phyloP scores from a whole-genome alignment of 192 early-diverging fungal genomes.

The Haplosporangium gracile region DNA sequence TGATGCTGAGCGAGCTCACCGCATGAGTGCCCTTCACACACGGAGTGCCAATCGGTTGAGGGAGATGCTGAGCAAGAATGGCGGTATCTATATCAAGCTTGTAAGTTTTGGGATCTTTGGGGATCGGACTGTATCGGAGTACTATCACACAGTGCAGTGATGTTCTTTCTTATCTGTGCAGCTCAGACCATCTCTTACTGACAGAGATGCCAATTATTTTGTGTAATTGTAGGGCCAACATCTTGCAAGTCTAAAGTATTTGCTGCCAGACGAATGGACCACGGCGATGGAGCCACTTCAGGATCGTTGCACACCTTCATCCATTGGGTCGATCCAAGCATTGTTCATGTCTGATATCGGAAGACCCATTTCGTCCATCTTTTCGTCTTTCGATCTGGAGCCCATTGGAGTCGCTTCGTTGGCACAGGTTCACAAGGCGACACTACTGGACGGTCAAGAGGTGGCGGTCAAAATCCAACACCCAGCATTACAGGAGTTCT shows the following conservation, averaged over 20 bases:
- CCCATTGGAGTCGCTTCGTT: constrained; percentile 96
- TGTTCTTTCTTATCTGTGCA: not conserved
- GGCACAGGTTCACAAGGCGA: constrained; percentile 93
- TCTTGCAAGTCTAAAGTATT: constrained; percentile 64
- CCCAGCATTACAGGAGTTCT: constrained; percentile 81
- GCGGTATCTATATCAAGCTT: constrained; percentile 55
- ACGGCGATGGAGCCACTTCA: constrained; percentile 85
- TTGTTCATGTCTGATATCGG: constrained; percentile 81
- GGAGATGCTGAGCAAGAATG: constrained; percentile 48
- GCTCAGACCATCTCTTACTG: not conserved
- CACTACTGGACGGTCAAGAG: constrained; percentile 72
- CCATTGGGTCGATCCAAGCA: constrained; percentile 75
- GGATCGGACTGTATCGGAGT: not conserved
- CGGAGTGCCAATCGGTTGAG: constrained; percentile 42
- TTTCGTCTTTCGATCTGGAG: constrained; percentile 81
- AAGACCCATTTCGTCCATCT: constrained; percentile 72
- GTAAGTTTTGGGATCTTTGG: constrained; percentile 17
- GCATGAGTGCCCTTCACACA: constrained; percentile 45
- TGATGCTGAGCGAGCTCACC: constrained; percentile 26
- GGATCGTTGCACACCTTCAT: constrained; percentile 85
- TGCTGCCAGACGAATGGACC: constrained; percentile 94
- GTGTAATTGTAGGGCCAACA: constrained; percentile 42
- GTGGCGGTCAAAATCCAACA: constrained; percentile 98
- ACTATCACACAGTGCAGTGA: not conserved
- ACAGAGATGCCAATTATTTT: too few relatives aligned